Evolutionary conservation across 1,284 basidiomycete species (phyloP).

Genomic region (Caloboletus firmus): DNA sequence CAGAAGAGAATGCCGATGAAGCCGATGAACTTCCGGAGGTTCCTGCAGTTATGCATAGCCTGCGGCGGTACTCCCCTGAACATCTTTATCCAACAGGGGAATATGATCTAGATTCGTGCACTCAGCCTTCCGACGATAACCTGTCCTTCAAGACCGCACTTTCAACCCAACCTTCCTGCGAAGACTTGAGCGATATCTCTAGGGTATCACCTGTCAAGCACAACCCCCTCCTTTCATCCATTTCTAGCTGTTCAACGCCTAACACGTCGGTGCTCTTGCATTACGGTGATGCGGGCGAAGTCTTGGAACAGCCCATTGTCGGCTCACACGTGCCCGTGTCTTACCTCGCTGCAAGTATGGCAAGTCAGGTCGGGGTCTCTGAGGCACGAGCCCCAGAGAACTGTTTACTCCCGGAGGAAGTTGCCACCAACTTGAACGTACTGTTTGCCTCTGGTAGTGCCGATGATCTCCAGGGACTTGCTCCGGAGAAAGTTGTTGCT

Average conservation of each 20-base stretch:
- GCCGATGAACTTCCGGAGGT: background rate
- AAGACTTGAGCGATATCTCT: conserved; percentile 20
- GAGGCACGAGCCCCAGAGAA: background rate
- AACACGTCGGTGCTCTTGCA: conserved; percentile 29
- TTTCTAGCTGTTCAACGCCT: conserved; percentile 23
- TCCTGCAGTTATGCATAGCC: background rate
- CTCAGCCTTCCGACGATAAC: conserved; percentile 22
- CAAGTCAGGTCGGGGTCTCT: background rate
- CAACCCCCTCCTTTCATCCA: conserved; percentile 13
- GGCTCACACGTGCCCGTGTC: background rate
- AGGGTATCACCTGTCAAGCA: conserved; percentile 18
- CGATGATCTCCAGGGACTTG: background rate
- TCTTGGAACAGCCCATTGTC: background rate
- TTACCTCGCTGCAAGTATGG: background rate
- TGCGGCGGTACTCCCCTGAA: conserved; percentile 1
- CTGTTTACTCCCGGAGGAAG: background rate
- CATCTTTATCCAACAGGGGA: conserved; percentile 11
- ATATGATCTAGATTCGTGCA: conserved; percentile 14
- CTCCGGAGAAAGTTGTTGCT: background rate
- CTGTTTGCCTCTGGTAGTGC: background rate
- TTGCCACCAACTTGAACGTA: background rate
- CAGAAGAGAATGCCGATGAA: conserved; percentile 6
- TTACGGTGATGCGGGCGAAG: conserved; percentile 16
- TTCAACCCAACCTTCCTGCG: conserved; percentile 28
- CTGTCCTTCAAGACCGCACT: conserved; percentile 29